These are phyloP conservation scores for Salix suchowensis DNA, from an alignment of 345 rosid species.

Conservation along the genomic window DNA sequence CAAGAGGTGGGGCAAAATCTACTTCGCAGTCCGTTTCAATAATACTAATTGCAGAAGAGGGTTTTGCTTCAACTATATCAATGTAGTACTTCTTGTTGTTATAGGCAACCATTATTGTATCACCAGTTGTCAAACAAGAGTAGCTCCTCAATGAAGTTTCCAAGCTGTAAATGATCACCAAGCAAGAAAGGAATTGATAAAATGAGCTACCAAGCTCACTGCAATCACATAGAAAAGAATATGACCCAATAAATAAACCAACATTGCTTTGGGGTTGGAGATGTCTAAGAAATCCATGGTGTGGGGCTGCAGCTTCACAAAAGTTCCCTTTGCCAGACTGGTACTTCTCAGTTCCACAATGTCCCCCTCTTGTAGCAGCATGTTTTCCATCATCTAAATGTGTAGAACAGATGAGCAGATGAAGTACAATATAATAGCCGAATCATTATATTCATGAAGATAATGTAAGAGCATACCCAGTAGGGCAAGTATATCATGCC, in stretches of 20 bases:
- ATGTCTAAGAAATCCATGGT: constrained; percentile 57
- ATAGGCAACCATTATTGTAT: constrained; percentile 60
- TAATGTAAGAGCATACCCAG: constrained; percentile 42
- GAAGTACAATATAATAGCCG: neutral
- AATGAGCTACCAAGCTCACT: neutral
- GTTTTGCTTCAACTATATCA: constrained; percentile 60
- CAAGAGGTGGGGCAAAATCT: constrained; percentile 67
- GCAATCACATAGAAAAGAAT: neutral
- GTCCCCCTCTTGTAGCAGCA: constrained; percentile 65
- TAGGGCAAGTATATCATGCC: constrained; percentile 55
- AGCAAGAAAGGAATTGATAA: neutral
- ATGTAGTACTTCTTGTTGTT: constrained; percentile 60
- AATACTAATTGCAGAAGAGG: constrained; percentile 56
- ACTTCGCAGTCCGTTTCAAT: constrained; percentile 75
- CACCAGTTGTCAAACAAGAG: constrained; percentile 65
- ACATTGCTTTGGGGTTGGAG: constrained; percentile 73
- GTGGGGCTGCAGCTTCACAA: constrained; percentile 63
- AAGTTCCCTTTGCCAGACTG: constrained; percentile 57
- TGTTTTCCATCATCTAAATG: constrained; percentile 65
- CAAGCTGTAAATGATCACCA: constrained; percentile 40
- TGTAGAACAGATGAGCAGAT: neutral
- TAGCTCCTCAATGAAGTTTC: constrained; percentile 67
- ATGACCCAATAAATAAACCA: constrained; percentile 11
- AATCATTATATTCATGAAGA: neutral
- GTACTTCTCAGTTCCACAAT: constrained; percentile 38